These are phyloP conservation scores for Adansonia madagascariensis DNA, from an alignment of 441 rosid species.

Conservation along the genomic window DNA sequence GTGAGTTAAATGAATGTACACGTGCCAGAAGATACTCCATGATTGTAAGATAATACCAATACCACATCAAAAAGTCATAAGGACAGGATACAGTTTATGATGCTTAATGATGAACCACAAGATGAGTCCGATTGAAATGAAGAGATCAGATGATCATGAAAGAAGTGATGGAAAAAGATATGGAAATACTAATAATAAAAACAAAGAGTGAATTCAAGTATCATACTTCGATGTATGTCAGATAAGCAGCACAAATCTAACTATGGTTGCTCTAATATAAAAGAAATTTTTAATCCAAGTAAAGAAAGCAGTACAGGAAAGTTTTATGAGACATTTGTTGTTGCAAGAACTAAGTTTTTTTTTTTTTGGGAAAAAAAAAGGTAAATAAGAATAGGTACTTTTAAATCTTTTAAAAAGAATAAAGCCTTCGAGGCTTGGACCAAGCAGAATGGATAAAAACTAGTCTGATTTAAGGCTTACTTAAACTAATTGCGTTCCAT, in stretches of 20 bases:
- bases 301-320: background rate
- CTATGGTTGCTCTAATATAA: background rate
- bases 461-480: background rate
- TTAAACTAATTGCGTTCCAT: conserved; percentile 4
- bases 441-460: background rate
- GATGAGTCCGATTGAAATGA: conserved; percentile 12
- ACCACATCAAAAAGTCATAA: conserved; percentile 5
- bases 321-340: background rate
- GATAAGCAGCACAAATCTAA: background rate
- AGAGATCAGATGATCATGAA: background rate
- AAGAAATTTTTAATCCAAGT: background rate
- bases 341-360: background rate
- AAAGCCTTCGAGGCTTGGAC: background rate
- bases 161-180: conserved; percentile 1
- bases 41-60: background rate
- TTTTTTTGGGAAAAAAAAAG: background rate
- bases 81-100: background rate
- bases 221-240: background rate
- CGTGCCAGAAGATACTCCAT: background rate
- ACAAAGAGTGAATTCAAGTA: background rate
- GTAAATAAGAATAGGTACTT: background rate
- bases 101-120: background rate
- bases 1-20: background rate
- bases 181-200: background rate
- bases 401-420: background rate